Base-by-base conservation (phyloP, 164 flowering plant species). In the Stephania yunnanensis region DNA sequence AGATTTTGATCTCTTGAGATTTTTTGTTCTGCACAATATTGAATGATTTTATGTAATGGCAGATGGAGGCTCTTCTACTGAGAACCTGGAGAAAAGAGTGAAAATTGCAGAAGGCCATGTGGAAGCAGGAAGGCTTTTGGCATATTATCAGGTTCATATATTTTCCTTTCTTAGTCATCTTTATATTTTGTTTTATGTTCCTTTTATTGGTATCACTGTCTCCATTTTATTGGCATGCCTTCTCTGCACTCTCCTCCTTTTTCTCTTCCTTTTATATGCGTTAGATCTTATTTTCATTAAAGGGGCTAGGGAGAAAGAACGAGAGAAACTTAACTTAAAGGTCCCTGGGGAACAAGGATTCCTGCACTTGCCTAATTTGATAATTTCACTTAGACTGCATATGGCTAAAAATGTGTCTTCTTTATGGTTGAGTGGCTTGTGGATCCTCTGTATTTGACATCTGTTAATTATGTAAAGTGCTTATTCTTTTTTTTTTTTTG, bases 61-160 rank as follows among this genome's bases (percentile, higher is more conserved):
- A 88, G 94, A 81, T 83, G n/a, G 50, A 70, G 86, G 83, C 74
- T 71, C 69, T 20, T 69, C 42, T 80, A 61, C 67, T 75, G 87
- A 78, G 73, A 84, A 75, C 69, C 85, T 92, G 45, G 85, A 86
- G 76, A 82, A 74, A 84, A 86, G 87, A 83, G 80, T 89, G 22
- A 89, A 84, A 84, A 73, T 84, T 80, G 95, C 97, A 53, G 97
- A 90, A 83, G 95, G 89, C 61, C 98, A 94, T 83, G 78, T 96
- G 76, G 98, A 94, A 85, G 97, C 91, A 17, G 99, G 97, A 72
- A 88, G 98, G 77, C 87, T 96, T 36, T 85, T 96, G 89, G 84
- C 94, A 46, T 85, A 84, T 80, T 94, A 96, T 81, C 98, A 96
- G 98, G 99, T 91, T 68, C 3, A 30, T 52, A 7, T 70, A 6